These are phyloP conservation scores for Pleurotus ostreatus DNA, from an alignment of 768 basidiomycete species.

Conservation along the genomic window DNA sequence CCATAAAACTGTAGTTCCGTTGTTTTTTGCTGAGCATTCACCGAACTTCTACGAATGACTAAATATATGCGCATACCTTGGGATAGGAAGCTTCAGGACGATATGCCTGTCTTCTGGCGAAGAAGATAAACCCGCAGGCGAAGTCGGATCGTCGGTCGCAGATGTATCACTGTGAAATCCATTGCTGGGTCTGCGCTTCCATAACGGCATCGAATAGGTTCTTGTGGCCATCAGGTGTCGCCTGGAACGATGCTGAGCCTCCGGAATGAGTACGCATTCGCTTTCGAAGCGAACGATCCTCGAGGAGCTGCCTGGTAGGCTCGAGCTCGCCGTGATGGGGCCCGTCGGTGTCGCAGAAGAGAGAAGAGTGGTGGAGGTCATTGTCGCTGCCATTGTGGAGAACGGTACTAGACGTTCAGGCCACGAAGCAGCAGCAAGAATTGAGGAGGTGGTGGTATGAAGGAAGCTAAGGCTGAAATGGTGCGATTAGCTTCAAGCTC, in stretches of 20 bases:
- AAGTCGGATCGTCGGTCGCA: conserved; percentile 20
- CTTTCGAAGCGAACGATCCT: conserved; percentile 66
- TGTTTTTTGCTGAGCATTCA: conserved; percentile 7
- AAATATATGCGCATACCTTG: conserved; percentile 35
- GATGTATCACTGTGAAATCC: conserved; percentile 18
- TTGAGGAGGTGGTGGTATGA: neutral
- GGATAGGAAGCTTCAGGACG: conserved; percentile 57
- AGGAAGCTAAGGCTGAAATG: neutral
- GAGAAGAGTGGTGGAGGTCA: conserved; percentile 1
- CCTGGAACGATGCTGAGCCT: conserved; percentile 34
- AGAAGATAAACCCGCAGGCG: conserved; percentile 14
- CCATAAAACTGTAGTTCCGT: conserved; percentile 33
- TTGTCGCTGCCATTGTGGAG: conserved; percentile 6
- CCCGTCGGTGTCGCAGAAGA: neutral
- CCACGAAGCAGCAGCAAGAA: neutral
- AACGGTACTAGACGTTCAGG: neutral
- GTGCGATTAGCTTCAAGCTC: neutral
- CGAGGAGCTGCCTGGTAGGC: neutral
- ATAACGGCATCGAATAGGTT: conserved; percentile 66
- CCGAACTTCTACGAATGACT: neutral
- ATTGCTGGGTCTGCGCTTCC: conserved; percentile 36
- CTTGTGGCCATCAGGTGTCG: conserved; percentile 54
- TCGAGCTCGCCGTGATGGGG: neutral
- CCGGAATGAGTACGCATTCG: conserved; percentile 75
- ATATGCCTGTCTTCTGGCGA: conserved; percentile 40